phyloP scores from a whole-genome alignment of 805 yeast genomes.

The Pichia ethanolica region DNA sequence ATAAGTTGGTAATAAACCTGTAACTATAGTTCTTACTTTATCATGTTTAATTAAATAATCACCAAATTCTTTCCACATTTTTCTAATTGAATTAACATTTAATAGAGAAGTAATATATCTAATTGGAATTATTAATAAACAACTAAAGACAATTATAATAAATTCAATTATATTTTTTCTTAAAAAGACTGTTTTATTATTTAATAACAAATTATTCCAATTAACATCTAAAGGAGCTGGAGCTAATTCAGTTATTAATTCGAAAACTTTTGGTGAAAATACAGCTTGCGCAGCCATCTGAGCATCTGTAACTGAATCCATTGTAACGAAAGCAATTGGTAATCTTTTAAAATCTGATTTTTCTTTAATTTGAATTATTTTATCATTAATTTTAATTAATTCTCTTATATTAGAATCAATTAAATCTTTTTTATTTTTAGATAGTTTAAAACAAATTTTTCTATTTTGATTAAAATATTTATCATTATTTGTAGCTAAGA shows the following conservation, averaged over 20 bases:
- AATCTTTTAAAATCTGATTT: constrained; percentile 34
- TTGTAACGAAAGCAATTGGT: constrained; percentile 66
- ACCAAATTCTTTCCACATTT: constrained; percentile 54
- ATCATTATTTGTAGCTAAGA: neutral
- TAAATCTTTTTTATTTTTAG: constrained; percentile 20
- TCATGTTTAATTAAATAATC: constrained; percentile 43
- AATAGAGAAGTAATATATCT: constrained; percentile 50
- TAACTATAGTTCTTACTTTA: constrained; percentile 46
- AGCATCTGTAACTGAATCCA: constrained; percentile 91
- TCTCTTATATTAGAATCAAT: constrained; percentile 30
- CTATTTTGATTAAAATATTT: neutral
- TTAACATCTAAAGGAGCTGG: constrained; percentile 95
- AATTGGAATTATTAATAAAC: constrained; percentile 47
- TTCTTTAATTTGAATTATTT: constrained; percentile 29
- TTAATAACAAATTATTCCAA: constrained; percentile 54
- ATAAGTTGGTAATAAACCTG: constrained; percentile 57
- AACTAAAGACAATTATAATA: constrained; percentile 41
- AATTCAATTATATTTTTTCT: constrained; percentile 27
- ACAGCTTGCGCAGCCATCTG: constrained; percentile 98
- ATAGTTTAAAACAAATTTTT: neutral
- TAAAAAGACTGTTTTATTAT: constrained; percentile 31
- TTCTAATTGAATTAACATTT: constrained; percentile 47
- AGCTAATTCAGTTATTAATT: constrained; percentile 75
- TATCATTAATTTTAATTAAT: constrained; percentile 31
- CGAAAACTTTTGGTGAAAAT: constrained; percentile 81